Percentiles rank a stretch among this genome's conserved stretches.
phyloP scores from a whole-genome alignment of 192 early-diverging fungal species.

The Thoreauomyces humboldtii region DNA sequence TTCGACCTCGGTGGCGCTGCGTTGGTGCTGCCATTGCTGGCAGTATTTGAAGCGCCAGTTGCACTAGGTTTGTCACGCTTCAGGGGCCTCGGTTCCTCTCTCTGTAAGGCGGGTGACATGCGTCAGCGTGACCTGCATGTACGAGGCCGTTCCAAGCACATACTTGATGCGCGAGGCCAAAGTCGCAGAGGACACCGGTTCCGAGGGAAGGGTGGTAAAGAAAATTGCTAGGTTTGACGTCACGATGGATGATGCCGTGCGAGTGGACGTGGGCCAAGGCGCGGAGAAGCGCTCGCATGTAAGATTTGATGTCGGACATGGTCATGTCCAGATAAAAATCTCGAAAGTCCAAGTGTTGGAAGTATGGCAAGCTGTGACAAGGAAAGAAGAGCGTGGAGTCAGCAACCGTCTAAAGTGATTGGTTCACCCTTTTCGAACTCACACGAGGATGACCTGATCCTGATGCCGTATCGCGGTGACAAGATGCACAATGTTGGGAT shows the following conservation, averaged over 20 bases:
- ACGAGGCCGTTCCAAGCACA: neutral
- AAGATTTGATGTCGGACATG: constrained; percentile 69
- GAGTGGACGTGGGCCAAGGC: constrained; percentile 72
- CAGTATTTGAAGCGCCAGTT: neutral
- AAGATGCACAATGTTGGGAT: constrained; percentile 71
- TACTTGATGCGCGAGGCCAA: constrained; percentile 78
- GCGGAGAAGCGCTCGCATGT: constrained; percentile 69
- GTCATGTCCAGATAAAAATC: constrained; percentile 62
- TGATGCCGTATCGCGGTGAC: constrained; percentile 74
- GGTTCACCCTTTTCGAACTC: no score
- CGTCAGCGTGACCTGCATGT: neutral
- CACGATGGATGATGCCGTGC: constrained; percentile 79
- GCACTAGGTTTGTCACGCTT: no score
- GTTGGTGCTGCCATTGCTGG: neutral
- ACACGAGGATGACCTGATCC: constrained; percentile 76
- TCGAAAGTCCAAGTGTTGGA: constrained; percentile 78
- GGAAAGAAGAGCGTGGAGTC: neutral
- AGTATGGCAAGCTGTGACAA: constrained; percentile 68
- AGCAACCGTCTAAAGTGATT: no score
- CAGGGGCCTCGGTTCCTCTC: neutral
- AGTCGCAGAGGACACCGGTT: constrained; percentile 86
- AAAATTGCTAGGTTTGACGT: constrained; percentile 95
- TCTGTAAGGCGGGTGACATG: neutral
- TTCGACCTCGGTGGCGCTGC: neutral
- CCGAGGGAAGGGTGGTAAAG: constrained; percentile 68